Base-by-base conservation (phyloP, 257 asterid genomes). In the Solanum piurae region DNA sequence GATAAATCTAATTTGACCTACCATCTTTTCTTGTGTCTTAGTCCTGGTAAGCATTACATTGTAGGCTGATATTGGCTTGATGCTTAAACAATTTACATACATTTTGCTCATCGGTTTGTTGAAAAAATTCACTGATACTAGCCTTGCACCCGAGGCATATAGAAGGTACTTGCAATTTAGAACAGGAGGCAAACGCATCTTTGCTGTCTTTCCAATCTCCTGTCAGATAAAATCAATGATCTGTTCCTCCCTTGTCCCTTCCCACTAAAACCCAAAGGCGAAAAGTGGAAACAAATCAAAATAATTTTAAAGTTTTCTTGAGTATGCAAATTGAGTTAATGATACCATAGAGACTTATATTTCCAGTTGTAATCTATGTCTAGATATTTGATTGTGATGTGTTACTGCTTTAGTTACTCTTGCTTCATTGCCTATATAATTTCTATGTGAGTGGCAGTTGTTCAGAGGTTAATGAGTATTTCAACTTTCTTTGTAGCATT, bases 21-120 rank as follows among this genome's bases (percentile, higher is more conserved):
- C 92, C 99, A 94, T 91, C 98, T 96, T 40, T 96, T 91, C 91
- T 89, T 96, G 92, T 96, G 99, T 89, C 98, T 95, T 87, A 95
- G 97, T 88, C 99, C 98, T 9, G 96, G 99, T 96, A 89, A 92
- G 94, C 87, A 29, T 27, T 27, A 13, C 66, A 27, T 82, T 82
- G 66, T 49, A 27, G 66, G 85, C 25, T 79, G 69, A 82, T 49
- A 29, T 10, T 31, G 40, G 68, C 29, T 49, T 18, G 86, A 82
- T 82, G 69, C 69, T 82, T 82, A 29, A 55, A 49, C 29, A 52
- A 29, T 18, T 49, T 49, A 2, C 12, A 10, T 49, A 23, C 31
- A 82, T 10, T 10, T 40, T n/a, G 3, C 42, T 27, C 66, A 79
- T 79, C 20, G 3, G 7, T 11, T 21, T 0, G 23, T 44, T 80